A percentile compares a stretch with the other conserved stretches of the same genome.
Conservation (phyloP, 352 stramenopile species). For the Globisporangium acanthophoron region DNA sequence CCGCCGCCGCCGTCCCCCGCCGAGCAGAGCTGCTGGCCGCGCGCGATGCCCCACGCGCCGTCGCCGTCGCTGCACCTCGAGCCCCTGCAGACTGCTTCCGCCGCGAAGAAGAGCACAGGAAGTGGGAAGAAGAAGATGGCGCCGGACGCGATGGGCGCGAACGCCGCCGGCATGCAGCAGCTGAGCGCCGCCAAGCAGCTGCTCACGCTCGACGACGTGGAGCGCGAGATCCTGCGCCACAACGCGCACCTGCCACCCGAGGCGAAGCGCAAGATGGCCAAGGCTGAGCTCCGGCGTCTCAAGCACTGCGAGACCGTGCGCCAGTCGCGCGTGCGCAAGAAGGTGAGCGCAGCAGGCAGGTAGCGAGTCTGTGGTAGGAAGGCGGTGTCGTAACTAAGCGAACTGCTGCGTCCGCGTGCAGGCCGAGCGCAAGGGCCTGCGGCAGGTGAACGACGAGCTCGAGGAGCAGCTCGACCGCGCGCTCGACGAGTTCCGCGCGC, state of each 20-base stretch:
- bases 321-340: constrained; percentile 75
- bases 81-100: constrained; percentile 11
- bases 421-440: constrained; percentile 47
- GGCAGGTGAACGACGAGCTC: constrained; percentile 50
- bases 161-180: background rate
- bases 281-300: constrained; percentile 66
- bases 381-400: no score
- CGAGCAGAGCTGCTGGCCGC: constrained; percentile 14
- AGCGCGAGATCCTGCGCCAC: constrained; percentile 41
- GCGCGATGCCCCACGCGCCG: constrained; percentile 26
- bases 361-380: no score
- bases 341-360: constrained; percentile 16
- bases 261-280: constrained; percentile 42
- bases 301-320: constrained; percentile 78
- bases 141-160: background rate
- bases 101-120: background rate
- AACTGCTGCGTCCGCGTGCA: background rate
- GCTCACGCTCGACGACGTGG: constrained; percentile 58
- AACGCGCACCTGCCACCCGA: constrained; percentile 37
- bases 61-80: constrained; percentile 27
- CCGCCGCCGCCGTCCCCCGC: constrained; percentile 24
- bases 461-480: constrained; percentile 36
- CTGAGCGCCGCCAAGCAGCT: constrained; percentile 18
- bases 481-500: constrained; percentile 26
- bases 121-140: background rate